A percentile compares a stretch with the other conserved stretches of the same genome.
Evolutionary conservation across 176 grass and related monocot species (phyloP).

Genomic region (Rhynchospora pubera): DNA sequence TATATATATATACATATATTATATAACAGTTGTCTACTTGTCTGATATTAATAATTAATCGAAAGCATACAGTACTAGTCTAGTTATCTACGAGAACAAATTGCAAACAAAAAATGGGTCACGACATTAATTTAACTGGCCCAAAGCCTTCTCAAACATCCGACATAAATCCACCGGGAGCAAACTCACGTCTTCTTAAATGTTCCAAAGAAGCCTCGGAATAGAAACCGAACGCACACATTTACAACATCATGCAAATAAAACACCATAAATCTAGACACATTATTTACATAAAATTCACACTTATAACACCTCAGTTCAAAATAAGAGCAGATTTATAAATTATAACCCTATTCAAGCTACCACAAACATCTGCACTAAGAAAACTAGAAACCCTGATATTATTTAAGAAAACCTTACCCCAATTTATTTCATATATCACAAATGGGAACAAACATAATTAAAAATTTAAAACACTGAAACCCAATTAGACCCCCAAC

Average conservation of each 20-base stretch:
- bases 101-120: neutral
- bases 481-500: neutral
- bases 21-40: no score
- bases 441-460: neutral
- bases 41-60: neutral
- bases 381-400: neutral
- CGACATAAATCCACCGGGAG: no score
- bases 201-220: neutral
- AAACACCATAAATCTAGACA: neutral
- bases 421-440: constrained; percentile 15
- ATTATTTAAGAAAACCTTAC: neutral
- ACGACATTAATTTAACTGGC: neutral
- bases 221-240: neutral
- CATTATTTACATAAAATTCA: constrained; percentile 11
- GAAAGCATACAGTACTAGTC: neutral
- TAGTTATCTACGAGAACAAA: neutral
- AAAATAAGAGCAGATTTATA: constrained; percentile 8
- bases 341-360: neutral
- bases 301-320: neutral
- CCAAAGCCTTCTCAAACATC: neutral
- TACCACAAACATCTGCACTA: constrained; percentile 3
- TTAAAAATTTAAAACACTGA: neutral
- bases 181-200: neutral
- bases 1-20: no score
- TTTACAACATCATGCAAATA: neutral